A percentile compares a stretch with the other conserved stretches of the same genome.
Evolutionary conservation across 305 asterid genomes (phyloP).

Genomic region (Ilex paraguariensis): DNA sequence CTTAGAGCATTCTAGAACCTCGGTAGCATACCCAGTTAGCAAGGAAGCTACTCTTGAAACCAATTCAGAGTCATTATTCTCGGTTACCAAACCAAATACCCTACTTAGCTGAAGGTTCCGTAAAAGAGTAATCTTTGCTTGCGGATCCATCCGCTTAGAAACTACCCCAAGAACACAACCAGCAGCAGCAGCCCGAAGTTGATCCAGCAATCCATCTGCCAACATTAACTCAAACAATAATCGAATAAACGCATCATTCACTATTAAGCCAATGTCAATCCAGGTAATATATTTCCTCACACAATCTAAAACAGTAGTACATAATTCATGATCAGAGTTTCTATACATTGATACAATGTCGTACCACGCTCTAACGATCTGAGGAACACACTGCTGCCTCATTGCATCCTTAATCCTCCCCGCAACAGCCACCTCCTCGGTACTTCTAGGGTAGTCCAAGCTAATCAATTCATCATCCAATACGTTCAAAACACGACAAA

Average conservation of each 20-base stretch:
- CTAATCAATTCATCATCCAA: slow-evolving; percentile 86
- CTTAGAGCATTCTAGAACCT: slow-evolving; percentile 72
- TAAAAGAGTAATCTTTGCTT: slow-evolving; percentile 63
- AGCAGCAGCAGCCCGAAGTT: slow-evolving; percentile 74
- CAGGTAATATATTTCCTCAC: slow-evolving; percentile 70
- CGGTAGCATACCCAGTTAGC: slow-evolving; percentile 75
- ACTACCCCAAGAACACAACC: slow-evolving; percentile 65
- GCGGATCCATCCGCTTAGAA: slow-evolving; percentile 81
- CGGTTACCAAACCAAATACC: slow-evolving; percentile 56
- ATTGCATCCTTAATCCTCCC: slow-evolving; percentile 82
- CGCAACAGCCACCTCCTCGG: slow-evolving; percentile 55
- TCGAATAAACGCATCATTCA: slow-evolving; percentile 51
- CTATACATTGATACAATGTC: slow-evolving; percentile 52
- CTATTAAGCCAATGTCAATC: slow-evolving; percentile 86
- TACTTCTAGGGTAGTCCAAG: slow-evolving; percentile 67
- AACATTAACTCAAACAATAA: slow-evolving; percentile 76
- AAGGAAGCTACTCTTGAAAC: slow-evolving; percentile 52
- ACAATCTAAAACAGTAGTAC: slow-evolving; percentile 66
- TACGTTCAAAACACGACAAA: slow-evolving; percentile 71
- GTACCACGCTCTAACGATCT: slow-evolving; percentile 77
- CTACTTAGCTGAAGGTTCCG: slow-evolving; percentile 61
- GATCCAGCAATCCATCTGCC: slow-evolving; percentile 55
- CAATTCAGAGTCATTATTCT: slow-evolving; percentile 49
- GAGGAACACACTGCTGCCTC: slow-evolving; percentile 87
- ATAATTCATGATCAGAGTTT: slow-evolving; percentile 60